Evolutionary conservation across 495 filamentous ascomycete species (phyloP).

Genomic region (Trypethelium eluteriae): DNA sequence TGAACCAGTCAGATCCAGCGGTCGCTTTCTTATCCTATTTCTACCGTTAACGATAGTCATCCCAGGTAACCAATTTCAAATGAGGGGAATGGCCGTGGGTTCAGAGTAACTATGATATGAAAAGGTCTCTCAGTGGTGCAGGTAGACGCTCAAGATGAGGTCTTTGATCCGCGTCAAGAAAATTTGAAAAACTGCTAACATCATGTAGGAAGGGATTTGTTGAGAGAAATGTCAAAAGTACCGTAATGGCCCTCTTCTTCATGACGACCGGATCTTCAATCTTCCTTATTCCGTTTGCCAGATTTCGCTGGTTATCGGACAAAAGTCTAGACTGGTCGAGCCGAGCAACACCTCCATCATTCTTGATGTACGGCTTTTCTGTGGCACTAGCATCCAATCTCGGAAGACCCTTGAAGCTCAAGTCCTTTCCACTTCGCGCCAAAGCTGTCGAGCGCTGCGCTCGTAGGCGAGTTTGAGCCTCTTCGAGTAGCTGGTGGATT

Average conservation of each 20-base stretch:
- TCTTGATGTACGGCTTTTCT: slow-evolving; percentile 43
- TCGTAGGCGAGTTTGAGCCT: slow-evolving; percentile 55
- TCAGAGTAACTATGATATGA: slow-evolving; percentile 99
- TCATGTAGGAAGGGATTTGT: slow-evolving; percentile 37
- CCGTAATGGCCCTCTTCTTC: slow-evolving; percentile 29
- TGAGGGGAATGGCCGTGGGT: slow-evolving; percentile 31
- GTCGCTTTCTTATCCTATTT: slow-evolving; percentile 49
- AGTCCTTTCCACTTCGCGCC: not conserved
- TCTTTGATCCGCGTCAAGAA: slow-evolving; percentile 56
- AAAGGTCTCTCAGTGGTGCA: slow-evolving; percentile 64
- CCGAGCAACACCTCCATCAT: slow-evolving; percentile 39
- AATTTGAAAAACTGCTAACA: slow-evolving; percentile 64
- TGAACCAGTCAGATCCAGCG: slow-evolving; percentile 66
- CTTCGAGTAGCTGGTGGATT: slow-evolving; percentile 53
- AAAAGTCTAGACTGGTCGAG: slow-evolving; percentile 44
- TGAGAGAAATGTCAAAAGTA: slow-evolving; percentile 3
- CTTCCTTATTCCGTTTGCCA: slow-evolving; percentile 39
- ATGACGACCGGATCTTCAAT: slow-evolving; percentile 40
- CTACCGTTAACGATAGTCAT: slow-evolving; percentile 30
- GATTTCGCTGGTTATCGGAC: slow-evolving; percentile 36
- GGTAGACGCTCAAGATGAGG: slow-evolving; percentile 69
- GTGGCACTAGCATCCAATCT: slow-evolving; percentile 38
- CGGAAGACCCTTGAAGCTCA: slow-evolving; percentile 30
- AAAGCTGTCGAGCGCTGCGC: slow-evolving; percentile 17
- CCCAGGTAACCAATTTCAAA: slow-evolving; percentile 9